These are phyloP conservation scores for Pholiota conissans DNA, from an alignment of 768 basidiomycete species.

Conservation along the genomic window DNA sequence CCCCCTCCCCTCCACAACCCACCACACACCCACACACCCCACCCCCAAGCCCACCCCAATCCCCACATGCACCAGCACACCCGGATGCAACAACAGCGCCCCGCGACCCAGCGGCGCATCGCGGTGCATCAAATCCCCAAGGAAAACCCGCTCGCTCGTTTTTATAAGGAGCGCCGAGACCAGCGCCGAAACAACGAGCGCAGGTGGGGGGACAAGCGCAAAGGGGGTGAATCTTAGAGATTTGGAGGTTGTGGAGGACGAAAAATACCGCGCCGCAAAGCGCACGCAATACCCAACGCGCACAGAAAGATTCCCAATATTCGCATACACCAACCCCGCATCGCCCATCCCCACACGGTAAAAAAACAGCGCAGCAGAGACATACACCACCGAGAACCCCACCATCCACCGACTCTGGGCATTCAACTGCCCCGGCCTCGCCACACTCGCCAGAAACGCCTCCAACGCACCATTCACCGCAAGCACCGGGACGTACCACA, in stretches of 20 bases:
- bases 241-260: neutral
- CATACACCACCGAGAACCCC: constrained; percentile 70
- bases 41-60: no score
- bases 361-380: constrained; percentile 47
- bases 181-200: neutral
- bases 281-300: constrained; percentile 61
- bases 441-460: constrained; percentile 84
- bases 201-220: constrained; percentile 20
- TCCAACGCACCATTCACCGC: constrained; percentile 91
- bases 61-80: neutral
- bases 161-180: no score
- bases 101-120: no score
- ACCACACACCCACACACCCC: no score
- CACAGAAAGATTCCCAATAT: constrained; percentile 63
- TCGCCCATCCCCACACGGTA: constrained; percentile 58
- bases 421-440: constrained; percentile 63
- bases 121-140: no score
- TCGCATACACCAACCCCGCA: constrained; percentile 72
- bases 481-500: constrained; percentile 88
- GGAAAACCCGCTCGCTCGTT: no score
- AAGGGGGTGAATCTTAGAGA: neutral
- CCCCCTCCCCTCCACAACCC: no score
- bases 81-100: no score
- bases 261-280: constrained; percentile 53
- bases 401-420: constrained; percentile 76